Base-by-base conservation (phyloP, 371 early-diverging fungal species). In the Umbelopsis sp. region DNA sequence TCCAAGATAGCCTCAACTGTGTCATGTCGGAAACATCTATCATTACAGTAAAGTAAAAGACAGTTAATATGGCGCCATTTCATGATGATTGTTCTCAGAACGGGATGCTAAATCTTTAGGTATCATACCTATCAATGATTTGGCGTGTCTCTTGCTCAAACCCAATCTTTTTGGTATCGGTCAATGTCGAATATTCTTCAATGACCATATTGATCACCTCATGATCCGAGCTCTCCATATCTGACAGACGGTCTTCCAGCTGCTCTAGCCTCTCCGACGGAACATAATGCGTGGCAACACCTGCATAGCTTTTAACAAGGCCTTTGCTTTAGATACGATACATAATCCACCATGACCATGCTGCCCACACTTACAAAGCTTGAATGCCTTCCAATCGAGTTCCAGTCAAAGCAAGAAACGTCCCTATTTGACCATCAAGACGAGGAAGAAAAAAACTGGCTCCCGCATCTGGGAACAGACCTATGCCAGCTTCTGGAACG, bases 281-380 rank as follows among this genome's bases (percentile, higher is more conserved):
- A 48, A 99, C 92, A 75, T 92, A 98, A 79, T 99, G 98, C 9
- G 98, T 96, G 11, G 96, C 97, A 73, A 99, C 90, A n/a, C 99
- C 98, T 10, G 97, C 89, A 74, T 86, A 84, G 57, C 92, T 94
- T 44, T 44, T 24, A 46, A 20, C 45, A 41, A 44, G 14, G 35
- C 11, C 22, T 22, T 20, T 41, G 63, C 5, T 50, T n/a, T 38
- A n/a, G 38, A 16, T 24, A 18, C 25, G 18, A 4, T 4, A 41
- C n/a, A 46, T 50, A 14, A 50, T 41, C 18, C 3, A 44, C 25
- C 45, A 63, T 6, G 3, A 50, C 24, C 25, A 63, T 41, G 41
- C 41, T 29, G 29, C 22, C 0, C 22, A 29, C 41, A 35, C 89
- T 78, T 86, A 97, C 89, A 95, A 86, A 14, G 93, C 91, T 71